phyloP scores from a whole-genome alignment of 805 yeast species.

The Yarrowia alimentaria region DNA sequence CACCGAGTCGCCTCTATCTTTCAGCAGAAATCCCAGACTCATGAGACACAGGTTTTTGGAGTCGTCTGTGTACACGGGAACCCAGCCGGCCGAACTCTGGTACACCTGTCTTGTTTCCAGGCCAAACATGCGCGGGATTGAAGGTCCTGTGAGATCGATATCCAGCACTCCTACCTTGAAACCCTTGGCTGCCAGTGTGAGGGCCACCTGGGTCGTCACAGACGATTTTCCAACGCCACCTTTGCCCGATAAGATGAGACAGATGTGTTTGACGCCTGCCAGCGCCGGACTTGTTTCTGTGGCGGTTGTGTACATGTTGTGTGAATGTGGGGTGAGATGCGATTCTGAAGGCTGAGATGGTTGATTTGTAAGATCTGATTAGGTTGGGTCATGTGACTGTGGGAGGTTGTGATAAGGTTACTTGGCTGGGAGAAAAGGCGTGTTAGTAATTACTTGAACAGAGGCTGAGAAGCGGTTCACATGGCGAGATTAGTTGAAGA shows the following conservation, averaged over 20 bases:
- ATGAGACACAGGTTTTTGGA: conserved; percentile 59
- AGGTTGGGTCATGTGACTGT: conserved; percentile 17
- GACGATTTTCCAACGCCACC: conserved; percentile 98
- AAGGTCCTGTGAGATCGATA: conserved; percentile 95
- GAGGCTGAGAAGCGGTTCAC: no score
- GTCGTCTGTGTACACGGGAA: conserved; percentile 66
- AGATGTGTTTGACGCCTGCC: conserved; percentile 64
- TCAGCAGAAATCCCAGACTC: conserved; percentile 84
- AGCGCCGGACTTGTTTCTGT: conserved; percentile 38
- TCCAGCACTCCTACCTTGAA: conserved; percentile 90
- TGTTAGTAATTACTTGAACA: no score
- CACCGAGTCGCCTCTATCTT: conserved; percentile 81
- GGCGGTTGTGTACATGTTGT: conserved; percentile 25
- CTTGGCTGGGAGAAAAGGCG: background rate
- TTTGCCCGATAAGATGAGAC: conserved; percentile 85
- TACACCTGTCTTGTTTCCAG: conserved; percentile 74
- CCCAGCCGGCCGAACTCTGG: conserved; percentile 85
- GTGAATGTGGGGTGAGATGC: background rate
- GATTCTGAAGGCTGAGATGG: background rate
- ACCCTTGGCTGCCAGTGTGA: conserved; percentile 69
- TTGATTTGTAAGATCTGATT: conserved; percentile 14
- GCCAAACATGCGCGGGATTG: conserved; percentile 95
- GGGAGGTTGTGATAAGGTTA: no score
- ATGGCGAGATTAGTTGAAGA: no score
- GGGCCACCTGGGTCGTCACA: conserved; percentile 88